Evolutionary conservation across 164 flowering plant genomes (phyloP).

Genomic region (Kingdonia uniflora): DNA sequence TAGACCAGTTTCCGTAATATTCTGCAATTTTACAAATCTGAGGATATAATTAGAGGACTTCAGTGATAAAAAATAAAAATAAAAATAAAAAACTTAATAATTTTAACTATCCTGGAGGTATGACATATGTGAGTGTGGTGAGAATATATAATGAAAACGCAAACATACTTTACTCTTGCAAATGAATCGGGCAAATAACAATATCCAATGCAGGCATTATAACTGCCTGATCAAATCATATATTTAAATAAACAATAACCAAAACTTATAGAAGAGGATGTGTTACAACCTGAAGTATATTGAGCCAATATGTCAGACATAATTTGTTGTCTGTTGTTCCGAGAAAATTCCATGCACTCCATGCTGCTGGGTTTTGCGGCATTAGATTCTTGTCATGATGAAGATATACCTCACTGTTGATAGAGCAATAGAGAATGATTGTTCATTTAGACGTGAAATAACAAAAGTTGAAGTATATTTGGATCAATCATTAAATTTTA

Average conservation of each 20-base stretch:
- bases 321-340: slow-evolving; percentile 56
- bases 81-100: too few species aligned
- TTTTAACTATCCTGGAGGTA: too few species aligned
- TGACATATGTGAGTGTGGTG: too few species aligned
- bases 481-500: too few species aligned
- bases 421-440: slow-evolving; percentile 7
- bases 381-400: slow-evolving; percentile 74
- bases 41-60: not conserved
- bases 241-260: too few species aligned
- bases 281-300: slow-evolving; percentile 69
- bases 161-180: too few species aligned
- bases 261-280: not conserved
- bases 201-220: too few species aligned
- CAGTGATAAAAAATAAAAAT: not conserved
- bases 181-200: too few species aligned
- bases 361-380: slow-evolving; percentile 88
- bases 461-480: too few species aligned
- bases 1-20: slow-evolving; percentile 32
- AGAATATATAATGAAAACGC: too few species aligned
- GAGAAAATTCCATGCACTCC: slow-evolving; percentile 99
- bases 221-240: too few species aligned
- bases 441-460: slow-evolving; percentile 11
- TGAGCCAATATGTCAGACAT: slow-evolving; percentile 90
- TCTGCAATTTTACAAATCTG: slow-evolving; percentile 39
- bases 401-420: slow-evolving; percentile 80